Evolutionary conservation across 345 rosid species (phyloP), one percentile per base, ranked within the genome.

Genomic region (Brassica cretica): DNA sequence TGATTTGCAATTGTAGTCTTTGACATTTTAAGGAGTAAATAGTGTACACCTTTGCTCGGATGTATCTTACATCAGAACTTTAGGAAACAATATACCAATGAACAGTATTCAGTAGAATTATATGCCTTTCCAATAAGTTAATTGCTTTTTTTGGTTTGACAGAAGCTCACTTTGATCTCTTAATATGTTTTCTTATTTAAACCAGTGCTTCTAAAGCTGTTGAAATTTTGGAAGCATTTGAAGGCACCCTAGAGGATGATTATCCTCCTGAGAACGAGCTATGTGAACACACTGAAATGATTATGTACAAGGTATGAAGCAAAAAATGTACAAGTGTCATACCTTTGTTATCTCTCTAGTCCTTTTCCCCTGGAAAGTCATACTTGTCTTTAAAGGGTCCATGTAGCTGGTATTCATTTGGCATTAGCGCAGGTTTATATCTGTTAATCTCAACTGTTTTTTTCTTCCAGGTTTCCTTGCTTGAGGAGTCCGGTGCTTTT

Each of bases 191-290:
- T 30, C 63, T 4, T 33, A 7, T 41, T 66, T 5, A 66, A 66
- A 76, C 59, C 82, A 88, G 99, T 86, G 88, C 87, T 75, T 87
- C 96, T 63, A 91, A 91, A 89, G 99, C 99, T 62, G 93, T 96
- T 86, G 99, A 96, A 51, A 93, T 93, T 86, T 84, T 96, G 83
- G 98, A 96, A 71, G 98, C 99, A 51, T 96, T 87, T 86, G 99
- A 96, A 87, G 99, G 99, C 78, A 96, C 99, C 53, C 84, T 93
- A 58, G 99, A 96, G 79, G 99, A 91, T 86, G 99, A 93, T 84
- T 86, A 90, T 80, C 99, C 99, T 56, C 99, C 99, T 1, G 99
- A 93, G 64, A 91, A 90, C 85, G 99, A 93, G 84, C 91, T 91
- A 11, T 85, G 89, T 78, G 99, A 96, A 77, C 98, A 93, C 84